These are phyloP conservation scores for Lipomyces yamanashiensis DNA, from an alignment of 805 yeast genomes.

Conservation along the genomic window DNA sequence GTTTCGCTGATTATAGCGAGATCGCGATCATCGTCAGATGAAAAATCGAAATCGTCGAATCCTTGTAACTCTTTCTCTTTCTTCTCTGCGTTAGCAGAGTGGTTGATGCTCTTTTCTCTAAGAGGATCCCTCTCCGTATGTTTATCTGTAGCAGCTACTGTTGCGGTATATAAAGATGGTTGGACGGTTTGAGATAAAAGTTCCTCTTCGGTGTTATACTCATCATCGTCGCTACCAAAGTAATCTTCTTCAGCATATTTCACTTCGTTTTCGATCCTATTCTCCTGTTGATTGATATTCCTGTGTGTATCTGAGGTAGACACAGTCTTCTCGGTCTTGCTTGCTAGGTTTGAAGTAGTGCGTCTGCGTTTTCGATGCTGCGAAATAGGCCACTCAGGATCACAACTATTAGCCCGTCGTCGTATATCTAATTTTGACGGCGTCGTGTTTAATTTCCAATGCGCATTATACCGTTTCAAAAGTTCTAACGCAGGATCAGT, in stretches of 20 bases:
- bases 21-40: background rate
- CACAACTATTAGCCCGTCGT: slow-evolving; percentile 25
- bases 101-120: too few relatives aligned
- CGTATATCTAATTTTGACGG: background rate
- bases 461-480: slow-evolving; percentile 22
- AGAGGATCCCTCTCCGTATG: too few relatives aligned
- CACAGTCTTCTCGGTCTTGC: background rate
- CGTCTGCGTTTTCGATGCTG: slow-evolving; percentile 12
- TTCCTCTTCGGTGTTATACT: background rate
- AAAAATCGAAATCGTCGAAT: slow-evolving; percentile 10
- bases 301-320: background rate
- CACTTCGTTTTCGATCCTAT: background rate
- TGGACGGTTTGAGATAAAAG: too few relatives aligned
- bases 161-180: too few relatives aligned
- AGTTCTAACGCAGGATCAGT: slow-evolving; percentile 32
- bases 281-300: background rate
- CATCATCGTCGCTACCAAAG: slow-evolving; percentile 19
- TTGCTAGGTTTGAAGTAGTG: background rate
- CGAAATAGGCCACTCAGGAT: slow-evolving; percentile 30
- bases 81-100: too few relatives aligned
- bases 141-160: too few relatives aligned
- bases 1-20: background rate
- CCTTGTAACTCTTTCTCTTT: background rate
- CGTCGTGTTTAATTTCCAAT: background rate
- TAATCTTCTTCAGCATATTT: slow-evolving; percentile 6